Base-by-base conservation (phyloP, 345 rosid genomes). In the Erysimum cheiranthoides region DNA sequence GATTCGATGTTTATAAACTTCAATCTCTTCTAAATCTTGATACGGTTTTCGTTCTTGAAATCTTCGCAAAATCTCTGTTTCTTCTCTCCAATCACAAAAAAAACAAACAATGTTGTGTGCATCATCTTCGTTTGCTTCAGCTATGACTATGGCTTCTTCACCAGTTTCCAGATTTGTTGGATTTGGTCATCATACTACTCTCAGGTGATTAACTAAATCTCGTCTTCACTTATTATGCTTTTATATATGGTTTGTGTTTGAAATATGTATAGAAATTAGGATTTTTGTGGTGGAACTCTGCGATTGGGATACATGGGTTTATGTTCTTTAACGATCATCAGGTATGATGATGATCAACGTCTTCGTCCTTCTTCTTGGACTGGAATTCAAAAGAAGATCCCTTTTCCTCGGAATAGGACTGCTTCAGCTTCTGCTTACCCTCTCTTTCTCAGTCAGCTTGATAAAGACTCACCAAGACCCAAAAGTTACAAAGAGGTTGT, bases 401-500 rank as follows among this genome's bases (percentile, higher is more conserved):
- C 67, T 68, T 77, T 73, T 74, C 77, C 83, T 74, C 65, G 77
- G 80, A 63, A 51, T 59, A 80, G 56, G 80, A 80, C 77, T 75
- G 81, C 80, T 39, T 83, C 86, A 30, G 84, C 90, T 76, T 88
- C 94, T 81, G 90, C 89, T 84, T 84, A 91, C 73, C 88, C 91
- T 80, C 79, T 78, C 78, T 80, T 83, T 79, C 73, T 83, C 80
- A 84, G 80, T 85, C 89, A 82, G 86, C 87, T 78, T 81, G 82
- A 73, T 27, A 82, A 76, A 81, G 91, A 81, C 78, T 83, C 89
- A 17, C 66, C 88, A 73, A 85, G 73, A 80, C 88, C 73, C 83
- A 83, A 82, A 82, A 45, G 31, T 77, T 85, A 84, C 82, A 84
- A 85, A 87, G 94, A 93, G 98, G 98, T 93, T 86, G 77, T 82